Percentiles rank a stretch among this genome's conserved stretches.
Conservation (phyloP, 768 basidiomycete genomes). For the Naematelia encephala region DNA sequence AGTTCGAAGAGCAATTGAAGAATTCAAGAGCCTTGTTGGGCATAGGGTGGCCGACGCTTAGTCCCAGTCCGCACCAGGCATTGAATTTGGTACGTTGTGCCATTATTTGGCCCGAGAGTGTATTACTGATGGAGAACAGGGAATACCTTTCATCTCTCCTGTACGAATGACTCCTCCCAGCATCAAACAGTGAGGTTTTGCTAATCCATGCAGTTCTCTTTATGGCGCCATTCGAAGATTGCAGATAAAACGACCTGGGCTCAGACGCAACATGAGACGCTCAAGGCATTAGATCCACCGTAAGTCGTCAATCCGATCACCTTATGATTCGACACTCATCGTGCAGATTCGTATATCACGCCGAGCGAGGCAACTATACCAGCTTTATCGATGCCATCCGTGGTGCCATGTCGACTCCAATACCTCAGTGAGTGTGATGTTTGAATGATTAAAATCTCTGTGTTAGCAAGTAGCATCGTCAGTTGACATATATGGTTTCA, state of each 20-base stretch:
- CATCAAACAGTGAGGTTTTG: neutral
- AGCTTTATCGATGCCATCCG: neutral
- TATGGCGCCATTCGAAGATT: neutral
- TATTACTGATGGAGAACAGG: neutral
- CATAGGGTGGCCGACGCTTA: conserved; percentile 26
- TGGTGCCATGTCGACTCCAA: neutral
- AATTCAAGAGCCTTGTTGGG: conserved; percentile 28
- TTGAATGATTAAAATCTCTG: too few species aligned
- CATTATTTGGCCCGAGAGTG: neutral
- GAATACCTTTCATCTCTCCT: neutral
- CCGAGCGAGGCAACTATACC: neutral
- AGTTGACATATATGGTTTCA: too few species aligned
- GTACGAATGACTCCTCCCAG: neutral
- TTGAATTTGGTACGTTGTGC: neutral
- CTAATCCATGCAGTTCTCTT: neutral
- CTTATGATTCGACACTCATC: neutral
- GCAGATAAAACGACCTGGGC: neutral
- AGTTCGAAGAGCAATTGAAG: conserved; percentile 18
- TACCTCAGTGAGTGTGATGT: neutral
- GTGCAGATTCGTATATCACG: neutral
- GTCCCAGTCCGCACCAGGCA: neutral
- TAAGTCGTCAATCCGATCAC: neutral
- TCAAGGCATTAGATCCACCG: neutral
- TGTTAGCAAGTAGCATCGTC: neutral
- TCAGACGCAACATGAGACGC: neutral